Evolutionary conservation across 1,139 yeast genomes (phyloP), one percentile per base, ranked within the genome.

Genomic region (Magnusiomyces tetraspermus): DNA sequence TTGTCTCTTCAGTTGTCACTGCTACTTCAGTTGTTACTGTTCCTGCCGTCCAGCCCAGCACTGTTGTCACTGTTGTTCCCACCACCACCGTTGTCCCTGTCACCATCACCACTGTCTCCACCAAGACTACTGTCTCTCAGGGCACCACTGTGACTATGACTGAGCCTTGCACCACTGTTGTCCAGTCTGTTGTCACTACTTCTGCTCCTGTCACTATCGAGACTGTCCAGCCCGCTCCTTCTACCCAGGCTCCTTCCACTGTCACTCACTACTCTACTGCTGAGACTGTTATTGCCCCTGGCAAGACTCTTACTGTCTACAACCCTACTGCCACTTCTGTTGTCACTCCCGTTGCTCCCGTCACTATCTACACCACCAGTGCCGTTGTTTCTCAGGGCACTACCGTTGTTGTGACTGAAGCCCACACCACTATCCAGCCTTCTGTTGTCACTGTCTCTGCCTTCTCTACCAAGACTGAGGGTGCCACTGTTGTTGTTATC

Each of bases 71-170:
- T 17, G 47, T 45, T 15, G 46, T 44, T 24, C 51, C 33, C 19
- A 33, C 15, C 22, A 46, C 55, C 23, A 49, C 55, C 19, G 52
- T 52, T 22, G 46, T 51, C 17, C 24, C 26, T 8, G 43, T 22
- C 26, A 8, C 23, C 4, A 22, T 17, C 40, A 36, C 40, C 15
- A 45, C 48, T 15, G 15, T 11, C 17, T 41, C 22, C 30, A 41
- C 45, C 19, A 41, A 28, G 4, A 22, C 22, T 19, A 17, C 19
- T 30, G 10, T 13, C 17, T 23, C 45, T 15, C 28, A 41, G 17
- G 45, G 45, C 37, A 21, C 15, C n/a, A 22, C 28, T 17, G 48
- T 45, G 11, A 45, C 48, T 19, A 40, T 45, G 17, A 33, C 38
- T 17, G 48, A 45, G 17, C 48, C 48, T 17, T 45, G 48, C 26